Percentiles rank a stretch among this genome's conserved stretches.
phyloP scores from a whole-genome alignment of 305 asterid genomes.

The Plantago coronopus region DNA sequence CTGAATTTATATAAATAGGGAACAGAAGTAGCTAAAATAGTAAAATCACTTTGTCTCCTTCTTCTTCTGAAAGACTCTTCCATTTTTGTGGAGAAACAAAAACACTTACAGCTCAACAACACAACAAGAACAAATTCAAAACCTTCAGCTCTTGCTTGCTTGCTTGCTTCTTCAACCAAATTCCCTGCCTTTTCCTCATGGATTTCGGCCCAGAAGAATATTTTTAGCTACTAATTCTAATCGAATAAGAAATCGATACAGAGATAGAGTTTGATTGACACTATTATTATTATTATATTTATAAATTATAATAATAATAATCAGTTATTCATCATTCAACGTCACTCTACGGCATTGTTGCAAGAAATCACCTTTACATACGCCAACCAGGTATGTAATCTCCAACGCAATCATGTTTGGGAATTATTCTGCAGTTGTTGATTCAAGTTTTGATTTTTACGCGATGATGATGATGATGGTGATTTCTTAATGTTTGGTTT shows the following conservation, averaged over 20 bases:
- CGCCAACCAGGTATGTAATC: conserved; percentile 15
- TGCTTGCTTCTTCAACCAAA: conserved; percentile 21
- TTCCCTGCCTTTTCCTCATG: conserved; percentile 17
- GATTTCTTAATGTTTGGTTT: conserved; percentile 12
- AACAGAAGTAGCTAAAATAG: no score
- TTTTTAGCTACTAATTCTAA: neutral
- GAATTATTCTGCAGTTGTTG: neutral
- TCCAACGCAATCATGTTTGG: no score
- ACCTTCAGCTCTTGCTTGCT: neutral
- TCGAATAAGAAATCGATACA: neutral
- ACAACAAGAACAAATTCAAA: conserved; percentile 19
- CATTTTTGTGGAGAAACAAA: conserved; percentile 19
- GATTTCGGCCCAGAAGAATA: neutral
- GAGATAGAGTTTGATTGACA: neutral
- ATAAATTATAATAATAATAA: conserved; percentile 15
- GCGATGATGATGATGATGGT: conserved; percentile 12
- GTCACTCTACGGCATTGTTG: conserved; percentile 39
- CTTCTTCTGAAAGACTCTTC: conserved; percentile 17
- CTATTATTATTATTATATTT: neutral
- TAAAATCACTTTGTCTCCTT: conserved; percentile 10
- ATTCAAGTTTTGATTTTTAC: conserved; percentile 13
- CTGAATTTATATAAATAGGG: neutral
- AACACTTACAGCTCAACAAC: conserved; percentile 3
- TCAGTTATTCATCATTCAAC: conserved; percentile 30
- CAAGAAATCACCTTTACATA: conserved; percentile 21